phyloP scores from a whole-genome alignment of 805 yeast genomes.

The Ascoidea rubescens region DNA sequence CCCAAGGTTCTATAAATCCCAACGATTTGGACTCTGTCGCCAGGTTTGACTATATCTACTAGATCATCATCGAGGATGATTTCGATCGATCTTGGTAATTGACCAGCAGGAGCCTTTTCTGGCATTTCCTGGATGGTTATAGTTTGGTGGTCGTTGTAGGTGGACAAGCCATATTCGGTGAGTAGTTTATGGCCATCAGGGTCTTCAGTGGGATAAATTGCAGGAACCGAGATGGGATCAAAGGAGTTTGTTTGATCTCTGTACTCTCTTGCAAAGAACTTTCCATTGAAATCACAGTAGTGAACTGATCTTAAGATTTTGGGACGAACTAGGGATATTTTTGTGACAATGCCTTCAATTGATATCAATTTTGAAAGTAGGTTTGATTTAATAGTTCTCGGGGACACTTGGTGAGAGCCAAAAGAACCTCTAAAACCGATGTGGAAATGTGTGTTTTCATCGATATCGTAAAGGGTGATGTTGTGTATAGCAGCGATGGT shows the following conservation, averaged over 20 bases:
- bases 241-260: constrained; percentile 87
- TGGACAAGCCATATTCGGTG: constrained; percentile 87
- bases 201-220: constrained; percentile 87
- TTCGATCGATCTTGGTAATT: constrained; percentile 85
- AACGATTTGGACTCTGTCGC: constrained; percentile 87
- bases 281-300: constrained; percentile 71
- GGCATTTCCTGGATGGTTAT: constrained; percentile 95
- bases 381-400: constrained; percentile 70
- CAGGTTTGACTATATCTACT: constrained; percentile 87
- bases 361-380: constrained; percentile 73
- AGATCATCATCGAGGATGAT: constrained; percentile 89
- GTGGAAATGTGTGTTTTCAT: constrained; percentile 51
- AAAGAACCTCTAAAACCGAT: constrained; percentile 82
- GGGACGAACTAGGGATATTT: constrained; percentile 88
- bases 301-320: constrained; percentile 86
- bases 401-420: constrained; percentile 77
- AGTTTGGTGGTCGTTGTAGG: constrained; percentile 89
- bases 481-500: constrained; percentile 63
- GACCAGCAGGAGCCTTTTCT: constrained; percentile 96
- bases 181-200: constrained; percentile 76
- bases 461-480: constrained; percentile 35
- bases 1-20: constrained; percentile 92
- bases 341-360: constrained; percentile 89
- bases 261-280: constrained; percentile 84
- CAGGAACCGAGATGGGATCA: constrained; percentile 69